These are phyloP conservation scores for Eucalyptus shirleyi DNA, from an alignment of 345 rosid species.

Conservation along the genomic window DNA sequence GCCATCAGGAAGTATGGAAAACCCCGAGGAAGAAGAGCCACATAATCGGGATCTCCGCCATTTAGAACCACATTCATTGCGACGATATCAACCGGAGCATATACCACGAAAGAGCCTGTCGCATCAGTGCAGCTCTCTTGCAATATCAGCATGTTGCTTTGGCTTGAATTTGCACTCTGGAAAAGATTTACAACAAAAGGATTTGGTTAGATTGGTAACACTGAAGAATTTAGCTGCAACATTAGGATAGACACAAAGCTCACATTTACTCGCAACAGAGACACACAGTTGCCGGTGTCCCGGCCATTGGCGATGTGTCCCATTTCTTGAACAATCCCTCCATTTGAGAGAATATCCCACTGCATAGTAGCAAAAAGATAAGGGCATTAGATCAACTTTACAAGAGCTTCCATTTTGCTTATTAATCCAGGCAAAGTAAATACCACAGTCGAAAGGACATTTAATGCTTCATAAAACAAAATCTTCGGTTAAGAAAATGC, in stretches of 20 bases:
- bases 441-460: not conserved
- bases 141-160: slow-evolving; percentile 43
- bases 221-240: not conserved
- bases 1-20: slow-evolving; percentile 52
- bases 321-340: slow-evolving; percentile 62
- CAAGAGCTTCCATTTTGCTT: not conserved
- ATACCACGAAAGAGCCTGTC: slow-evolving; percentile 42
- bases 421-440: not conserved
- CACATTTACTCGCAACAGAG: slow-evolving; percentile 62
- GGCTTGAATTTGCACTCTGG: slow-evolving; percentile 31
- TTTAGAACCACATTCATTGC: slow-evolving; percentile 29
- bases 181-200: not conserved
- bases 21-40: slow-evolving; percentile 52
- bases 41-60: slow-evolving; percentile 43
- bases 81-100: slow-evolving; percentile 44
- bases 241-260: not conserved
- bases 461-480: not conserved
- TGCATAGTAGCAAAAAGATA: slow-evolving; percentile 2
- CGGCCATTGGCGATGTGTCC: slow-evolving; percentile 74
- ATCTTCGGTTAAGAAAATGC: not conserved
- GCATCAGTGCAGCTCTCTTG: slow-evolving; percentile 52
- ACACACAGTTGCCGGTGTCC: slow-evolving; percentile 71
- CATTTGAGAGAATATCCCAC: slow-evolving; percentile 90
- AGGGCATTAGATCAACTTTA: not conserved
- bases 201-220: not conserved